Conservation (phyloP, 148 eudicot species). For the Fagopyrum tataricum region DNA sequence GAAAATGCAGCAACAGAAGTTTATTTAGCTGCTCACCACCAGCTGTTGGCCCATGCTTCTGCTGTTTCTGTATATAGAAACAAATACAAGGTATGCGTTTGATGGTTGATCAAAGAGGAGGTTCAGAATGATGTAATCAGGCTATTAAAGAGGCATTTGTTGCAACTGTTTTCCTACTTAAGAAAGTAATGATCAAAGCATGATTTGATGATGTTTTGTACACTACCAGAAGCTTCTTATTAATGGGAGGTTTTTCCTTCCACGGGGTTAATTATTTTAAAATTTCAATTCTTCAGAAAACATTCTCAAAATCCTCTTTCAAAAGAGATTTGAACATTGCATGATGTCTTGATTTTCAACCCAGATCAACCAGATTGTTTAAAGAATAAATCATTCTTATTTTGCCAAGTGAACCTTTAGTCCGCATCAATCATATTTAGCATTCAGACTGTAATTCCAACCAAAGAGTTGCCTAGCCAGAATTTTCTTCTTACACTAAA, state of each 20-base stretch:
- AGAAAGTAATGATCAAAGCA: not conserved
- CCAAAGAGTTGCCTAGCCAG: not conserved
- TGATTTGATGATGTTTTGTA: not conserved
- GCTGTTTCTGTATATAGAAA: slow-evolving; percentile 52
- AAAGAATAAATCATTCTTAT: not conserved
- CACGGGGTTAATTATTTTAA: too few species aligned
- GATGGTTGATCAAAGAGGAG: not conserved
- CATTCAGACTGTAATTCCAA: not conserved
- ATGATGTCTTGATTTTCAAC: not conserved
- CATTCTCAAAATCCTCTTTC: not conserved
- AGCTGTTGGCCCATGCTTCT: slow-evolving; percentile 61
- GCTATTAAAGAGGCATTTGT: not conserved
- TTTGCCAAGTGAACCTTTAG: not conserved
- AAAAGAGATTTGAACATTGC: not conserved
- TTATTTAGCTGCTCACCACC: slow-evolving; percentile 63
- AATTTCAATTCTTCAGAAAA: not conserved
- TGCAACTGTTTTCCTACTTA: slow-evolving; percentile 31
- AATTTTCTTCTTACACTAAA: not conserved
- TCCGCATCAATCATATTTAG: not conserved
- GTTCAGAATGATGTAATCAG: not conserved
- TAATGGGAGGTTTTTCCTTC: not conserved
- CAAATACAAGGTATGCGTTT: slow-evolving; percentile 46
- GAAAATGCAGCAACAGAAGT: slow-evolving; percentile 45
- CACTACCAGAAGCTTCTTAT: not conserved
- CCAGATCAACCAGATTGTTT: not conserved